Evolutionary conservation across 2,329 filamentous ascomycete genomes (phyloP), one percentile per base, ranked within the genome.

Genomic region (Leptoxyphium fumago): DNA sequence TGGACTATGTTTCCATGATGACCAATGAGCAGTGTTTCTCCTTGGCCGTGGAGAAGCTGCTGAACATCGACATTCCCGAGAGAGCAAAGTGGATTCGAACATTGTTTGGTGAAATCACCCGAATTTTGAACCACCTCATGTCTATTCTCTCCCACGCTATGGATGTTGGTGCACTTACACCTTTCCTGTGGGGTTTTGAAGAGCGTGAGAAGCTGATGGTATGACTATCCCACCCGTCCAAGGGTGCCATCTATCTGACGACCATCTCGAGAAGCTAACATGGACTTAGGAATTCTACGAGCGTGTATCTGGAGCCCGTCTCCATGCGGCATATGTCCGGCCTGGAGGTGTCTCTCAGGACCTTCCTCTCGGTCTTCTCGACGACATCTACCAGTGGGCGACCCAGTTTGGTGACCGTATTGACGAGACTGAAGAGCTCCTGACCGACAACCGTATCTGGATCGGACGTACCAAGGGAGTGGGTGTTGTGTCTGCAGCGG

Each of bases 1-100:
- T 98, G 65, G 91, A 98, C 69, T 98, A 98, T 67, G 88, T 95
- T 56, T 95, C 87, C 59, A 98, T 98, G 93, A 98, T 98, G 91
- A 98, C 91, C 60, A 98, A 98, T 68, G 91, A 98, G 74, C 91
- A 98, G 70, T 94, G 87, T 62, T 98, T 86, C 68, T 79, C 87
- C 32, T 75, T 98, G 53, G 91, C 87, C 15, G 89, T 96, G 45
- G 91, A 98, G 76, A 98, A 98, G 75, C 75, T 98, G 48, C 73
- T 98, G 58, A 98, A 98, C 66, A 74, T 98, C 52, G 93, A 98
- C 64, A 84, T 98, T 51, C 91, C 91, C 18, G 83, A 91, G 52
- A 77, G 91, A 60, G 91, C 91, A 57, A 96, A 98, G 72, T 98
- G 81, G 72, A 98, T 98, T 62, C 78, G 91, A 53, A 96, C 89